Base-by-base conservation (phyloP, 257 asterid genomes). In the Ocimum tenuiflorum region DNA sequence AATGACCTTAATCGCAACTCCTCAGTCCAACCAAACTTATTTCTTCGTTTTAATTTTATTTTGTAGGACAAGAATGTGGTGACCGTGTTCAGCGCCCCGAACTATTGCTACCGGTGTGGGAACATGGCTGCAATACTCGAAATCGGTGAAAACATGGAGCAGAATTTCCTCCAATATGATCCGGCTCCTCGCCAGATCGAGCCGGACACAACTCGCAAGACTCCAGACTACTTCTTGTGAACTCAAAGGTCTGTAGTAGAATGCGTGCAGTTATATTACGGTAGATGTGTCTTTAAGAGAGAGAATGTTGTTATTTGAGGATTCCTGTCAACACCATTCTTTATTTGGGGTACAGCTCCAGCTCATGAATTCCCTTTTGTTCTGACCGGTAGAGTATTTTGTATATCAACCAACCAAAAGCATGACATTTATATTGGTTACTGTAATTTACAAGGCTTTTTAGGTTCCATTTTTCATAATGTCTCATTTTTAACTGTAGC, bases 121-220 rank as follows among this genome's bases (percentile, higher is more conserved):
- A 91, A 91, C 77, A 91, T 91, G 98, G 98, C 98, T 61, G 98
- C 98, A 68, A 91, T 91, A 46, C 90, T 91, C 1, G 98, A 91
- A 78, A 86, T 91, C 1, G 94, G 98, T 23, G 95, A 91, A 73
- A 78, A 91, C 81, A 91, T 86, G 97, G 96, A 88, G 68, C 95
- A 86, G 77, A 91, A 91, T 73, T 91, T 91, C 83, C 97, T 91
- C 24, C 98, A 88, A 65, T 91, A 88, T 67, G 98, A 91, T 67
- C 96, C 98, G 20, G 96, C 98, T 48, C 98, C 98, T 33, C 85
- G 98, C 27, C 98, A 91, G 81, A 88, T 88, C 20, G 96, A 91
- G 76, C 98, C 98, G 0, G 98, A 91, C 73, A 85, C 94, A 24
- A 86, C 95, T 9, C 87, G 98, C 78, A 91, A 86, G 79, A 91